Conservation (phyloP, 2,329 filamentous ascomycete genomes). For the Zymoseptoria ardabiliae region DNA sequence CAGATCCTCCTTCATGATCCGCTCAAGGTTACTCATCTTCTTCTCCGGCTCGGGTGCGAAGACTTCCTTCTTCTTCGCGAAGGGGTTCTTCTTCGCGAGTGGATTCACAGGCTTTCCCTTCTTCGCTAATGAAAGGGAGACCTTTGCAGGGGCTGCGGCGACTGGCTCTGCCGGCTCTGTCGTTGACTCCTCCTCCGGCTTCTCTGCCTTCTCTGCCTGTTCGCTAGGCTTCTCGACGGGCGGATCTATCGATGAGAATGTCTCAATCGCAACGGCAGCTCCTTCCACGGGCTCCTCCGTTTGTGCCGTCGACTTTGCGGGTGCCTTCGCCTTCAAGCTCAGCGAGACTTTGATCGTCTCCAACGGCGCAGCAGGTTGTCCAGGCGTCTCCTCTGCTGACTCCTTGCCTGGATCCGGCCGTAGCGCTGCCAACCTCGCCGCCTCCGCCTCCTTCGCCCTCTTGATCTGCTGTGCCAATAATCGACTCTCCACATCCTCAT, state of each 20-base stretch:
- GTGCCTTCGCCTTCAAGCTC: constrained; percentile 24
- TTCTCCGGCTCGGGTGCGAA: constrained; percentile 54
- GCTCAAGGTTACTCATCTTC: constrained; percentile 81
- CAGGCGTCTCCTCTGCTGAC: constrained; percentile 7
- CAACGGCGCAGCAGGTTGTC: constrained; percentile 10
- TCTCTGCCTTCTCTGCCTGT: constrained; percentile 5
- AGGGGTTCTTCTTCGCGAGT: constrained; percentile 67
- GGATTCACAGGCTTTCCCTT: constrained; percentile 63
- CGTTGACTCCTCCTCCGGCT: constrained; percentile 3
- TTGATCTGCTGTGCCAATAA: constrained; percentile 78
- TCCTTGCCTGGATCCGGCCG: constrained; percentile 36
- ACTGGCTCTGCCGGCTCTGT: constrained; percentile 24
- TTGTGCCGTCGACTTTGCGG: constrained; percentile 12
- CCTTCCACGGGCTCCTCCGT: constrained; percentile 14
- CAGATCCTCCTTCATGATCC: constrained; percentile 67
- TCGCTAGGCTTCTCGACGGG: constrained; percentile 3
- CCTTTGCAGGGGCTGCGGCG: constrained; percentile 27
- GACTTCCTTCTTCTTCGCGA: constrained; percentile 57
- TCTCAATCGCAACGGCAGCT: constrained; percentile 23
- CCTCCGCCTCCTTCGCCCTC: constrained; percentile 58
- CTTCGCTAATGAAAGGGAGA: constrained; percentile 61
- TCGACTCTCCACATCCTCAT: constrained; percentile 81
- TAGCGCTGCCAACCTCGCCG: constrained; percentile 49
- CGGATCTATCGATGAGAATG: constrained; percentile 22
- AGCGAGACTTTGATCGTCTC: constrained; percentile 32